Evolutionary conservation across 345 rosid genomes (phyloP), one percentile per base, ranked within the genome.

Genomic region (Arabidopsis suecica): DNA sequence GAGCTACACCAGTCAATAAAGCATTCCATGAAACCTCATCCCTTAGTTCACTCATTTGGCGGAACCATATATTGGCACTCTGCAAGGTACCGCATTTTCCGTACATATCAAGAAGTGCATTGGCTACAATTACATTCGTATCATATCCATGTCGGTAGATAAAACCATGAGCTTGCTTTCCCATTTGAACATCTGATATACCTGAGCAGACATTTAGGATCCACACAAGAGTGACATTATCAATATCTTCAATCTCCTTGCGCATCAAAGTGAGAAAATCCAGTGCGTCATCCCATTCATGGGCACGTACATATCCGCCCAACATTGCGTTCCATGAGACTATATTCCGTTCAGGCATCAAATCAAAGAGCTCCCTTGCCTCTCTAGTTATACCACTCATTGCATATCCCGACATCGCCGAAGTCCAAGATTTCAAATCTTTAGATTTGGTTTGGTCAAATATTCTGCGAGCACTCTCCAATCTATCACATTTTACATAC

Each of bases 271-370:
- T 16, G 42, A 83, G 45, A 77, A 93, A 88, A 47, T 84, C 77
- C 48, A 85, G 60, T 37, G 94, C 96, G 71, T 86, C 88, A 51
- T 89, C 86, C 96, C 93, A 93, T 65, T 79, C 80, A 13, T 53
- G 67, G 8, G 73, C 78, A 45, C 69, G 83, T 75, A 76, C 83
- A 76, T 91, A 91, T 55, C 94, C 96, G 0, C 89, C 94, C 79
- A 91, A 66, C 93, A 93, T 88, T 16, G 89, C 89, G 54, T 91
- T 93, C 96, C 97, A 93, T 1, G 98, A 87, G 76, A 93, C 36
- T 5, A 89, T 67, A 80, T 87, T 91, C 56, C 86, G 79, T 59
- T 86, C 88, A 8, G 94, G 94, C 96, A 93, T 93, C 78, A 82
- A 58, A 81, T 86, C 79, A 61, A 93, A 93, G 47, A 93, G 88